Base-by-base conservation (phyloP, 2,329 filamentous ascomycete genomes). In the Neonectria magnoliae region DNA sequence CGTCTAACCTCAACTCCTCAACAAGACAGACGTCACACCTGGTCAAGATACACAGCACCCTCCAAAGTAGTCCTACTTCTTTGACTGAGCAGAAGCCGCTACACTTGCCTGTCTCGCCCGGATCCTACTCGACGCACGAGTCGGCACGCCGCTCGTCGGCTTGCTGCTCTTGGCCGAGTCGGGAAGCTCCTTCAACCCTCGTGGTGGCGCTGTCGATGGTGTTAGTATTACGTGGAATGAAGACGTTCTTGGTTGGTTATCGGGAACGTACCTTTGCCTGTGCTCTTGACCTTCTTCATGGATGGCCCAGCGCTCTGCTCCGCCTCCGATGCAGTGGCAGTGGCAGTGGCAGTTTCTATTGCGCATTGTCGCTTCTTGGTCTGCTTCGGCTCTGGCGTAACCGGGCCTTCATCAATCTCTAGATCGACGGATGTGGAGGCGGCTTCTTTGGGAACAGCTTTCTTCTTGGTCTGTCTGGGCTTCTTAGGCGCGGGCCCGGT, bases 231-330 rank as follows among this genome's bases (percentile, higher is more conserved):
- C 3, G 29, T 29, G 29, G 2, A 2, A 29, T 29, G 29, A 29
- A 29, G 8, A 29, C 8, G 7, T 14, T 25, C 5, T 5, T 18
- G 4, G 16, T 14, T 41, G 4, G 38, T 8, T 42, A 11, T n/a
- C 1, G n/a, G n/a, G 38, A 6, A 20, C 48, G 13, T n/a, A 22
- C 48, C 27, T 33, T 33, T 20, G 29, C 11, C 14, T 33, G 9
- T 9, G 13, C 11, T 16, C 22, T 67, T 72, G 1, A 50, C 29
- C 58, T 66, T 71, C 41, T 72, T 72, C 11, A n/a, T 33, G 22
- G 56, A 36, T 2, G 70, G 70, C 1, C 57, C 59, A 16, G 38
- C 58, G 1, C 38, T 50, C 11, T 14, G 33, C 9, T 31, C 22
- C 0, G 60, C 54, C 5, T 51, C 59, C 3, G 33, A 45, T 22